These are phyloP conservation scores for Lecanicillium sp. DNA, from an alignment of 2,329 filamentous ascomycete species.

Conservation along the genomic window DNA sequence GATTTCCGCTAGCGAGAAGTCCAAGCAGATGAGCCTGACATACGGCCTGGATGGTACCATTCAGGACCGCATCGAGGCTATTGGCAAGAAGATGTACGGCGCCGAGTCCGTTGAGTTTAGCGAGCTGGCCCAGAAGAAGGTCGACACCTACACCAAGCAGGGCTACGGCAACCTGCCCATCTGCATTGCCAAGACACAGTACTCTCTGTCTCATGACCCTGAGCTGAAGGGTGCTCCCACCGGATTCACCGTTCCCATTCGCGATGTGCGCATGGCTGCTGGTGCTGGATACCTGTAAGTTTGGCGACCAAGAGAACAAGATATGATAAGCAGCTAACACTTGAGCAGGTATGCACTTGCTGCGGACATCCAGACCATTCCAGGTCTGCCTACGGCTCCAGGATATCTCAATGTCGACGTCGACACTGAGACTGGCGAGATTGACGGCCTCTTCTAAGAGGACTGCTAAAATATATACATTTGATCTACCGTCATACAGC, in stretches of 20 bases:
- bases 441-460: conserved; percentile 77
- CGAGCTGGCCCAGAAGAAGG: conserved; percentile 90
- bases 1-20: conserved; percentile 72
- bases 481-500: not conserved
- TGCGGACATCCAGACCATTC: conserved; percentile 97
- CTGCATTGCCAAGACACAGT: conserved; percentile 97
- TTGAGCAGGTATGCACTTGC: conserved; percentile 79
- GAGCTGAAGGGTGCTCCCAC: conserved; percentile 90
- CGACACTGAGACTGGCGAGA: conserved; percentile 74
- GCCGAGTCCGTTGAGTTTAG: conserved; percentile 85
- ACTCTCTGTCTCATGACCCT: conserved; percentile 89
- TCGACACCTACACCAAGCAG: conserved; percentile 88
- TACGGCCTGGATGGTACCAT: conserved; percentile 74
- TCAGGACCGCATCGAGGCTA: conserved; percentile 83
- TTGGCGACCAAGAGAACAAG: conserved; percentile 3
- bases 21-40: conserved; percentile 80
- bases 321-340: conserved; percentile 24
- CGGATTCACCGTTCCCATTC: conserved; percentile 89
- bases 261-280: conserved; percentile 88
- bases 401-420: conserved; percentile 93
- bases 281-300: conserved; percentile 85
- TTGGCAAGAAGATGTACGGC: conserved; percentile 91
- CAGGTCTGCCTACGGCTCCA: conserved; percentile 86
- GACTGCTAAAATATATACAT: not conserved
- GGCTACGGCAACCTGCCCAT: conserved; percentile 91